A percentile compares a stretch with the other conserved stretches of the same genome.
These are phyloP conservation scores for Cornus controversa DNA, from an alignment of 148 eudicot species.

Conservation along the genomic window DNA sequence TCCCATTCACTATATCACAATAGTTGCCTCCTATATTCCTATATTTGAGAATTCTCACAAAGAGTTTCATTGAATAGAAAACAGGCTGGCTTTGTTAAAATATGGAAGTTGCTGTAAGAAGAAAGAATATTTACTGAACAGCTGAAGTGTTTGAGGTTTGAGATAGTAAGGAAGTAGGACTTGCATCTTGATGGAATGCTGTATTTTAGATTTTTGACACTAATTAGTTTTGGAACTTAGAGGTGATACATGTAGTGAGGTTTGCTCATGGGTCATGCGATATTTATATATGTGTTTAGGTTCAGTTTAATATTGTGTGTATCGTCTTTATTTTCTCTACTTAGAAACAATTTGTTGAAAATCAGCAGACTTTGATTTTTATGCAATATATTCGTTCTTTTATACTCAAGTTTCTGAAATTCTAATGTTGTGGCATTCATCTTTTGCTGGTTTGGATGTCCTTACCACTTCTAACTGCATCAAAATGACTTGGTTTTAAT, in stretches of 20 bases:
- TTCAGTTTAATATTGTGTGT: background rate
- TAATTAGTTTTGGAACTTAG: background rate
- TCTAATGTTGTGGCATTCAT: background rate
- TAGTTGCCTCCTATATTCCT: too few relatives aligned
- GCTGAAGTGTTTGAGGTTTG: background rate
- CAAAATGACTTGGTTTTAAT: background rate
- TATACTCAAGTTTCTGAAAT: background rate
- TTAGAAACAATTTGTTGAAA: constrained; percentile 3
- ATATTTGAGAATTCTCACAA: too few relatives aligned
- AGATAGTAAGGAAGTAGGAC: background rate
- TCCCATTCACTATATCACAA: too few relatives aligned
- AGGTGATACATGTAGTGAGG: background rate
- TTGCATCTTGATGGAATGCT: background rate
- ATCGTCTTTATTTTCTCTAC: background rate
- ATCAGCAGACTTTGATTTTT: background rate
- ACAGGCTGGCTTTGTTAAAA: background rate
- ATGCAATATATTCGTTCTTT: background rate
- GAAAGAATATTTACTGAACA: background rate
- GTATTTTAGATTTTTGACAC: background rate
- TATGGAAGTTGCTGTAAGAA: background rate
- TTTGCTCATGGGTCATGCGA: background rate
- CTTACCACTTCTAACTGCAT: constrained; percentile 6
- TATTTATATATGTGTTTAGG: background rate
- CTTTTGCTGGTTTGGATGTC: background rate
- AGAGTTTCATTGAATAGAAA: too few relatives aligned